These are phyloP conservation scores for Mrakiaceae sp. DNA, from an alignment of 1,284 basidiomycete genomes.

Conservation along the genomic window DNA sequence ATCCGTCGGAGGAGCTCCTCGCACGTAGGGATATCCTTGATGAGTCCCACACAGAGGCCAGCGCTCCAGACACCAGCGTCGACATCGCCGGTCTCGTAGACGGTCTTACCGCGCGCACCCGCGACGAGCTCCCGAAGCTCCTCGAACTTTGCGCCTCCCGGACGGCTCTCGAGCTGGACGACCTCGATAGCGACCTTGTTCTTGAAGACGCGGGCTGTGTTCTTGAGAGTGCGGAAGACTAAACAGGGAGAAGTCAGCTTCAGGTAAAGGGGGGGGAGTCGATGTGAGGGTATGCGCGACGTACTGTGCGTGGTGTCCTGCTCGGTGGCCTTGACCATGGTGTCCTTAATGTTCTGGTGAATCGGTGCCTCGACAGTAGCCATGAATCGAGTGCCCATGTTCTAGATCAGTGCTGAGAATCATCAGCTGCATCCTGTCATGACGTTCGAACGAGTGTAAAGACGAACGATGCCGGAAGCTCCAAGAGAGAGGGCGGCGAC, in stretches of 20 bases:
- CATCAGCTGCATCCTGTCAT: no score
- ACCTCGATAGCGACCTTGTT: constrained; percentile 65
- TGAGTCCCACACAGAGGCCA: constrained; percentile 67
- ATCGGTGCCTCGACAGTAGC: constrained; percentile 52
- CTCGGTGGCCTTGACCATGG: constrained; percentile 72
- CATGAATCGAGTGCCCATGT: constrained; percentile 52
- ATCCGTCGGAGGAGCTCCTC: constrained; percentile 58
- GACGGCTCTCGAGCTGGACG: constrained; percentile 62
- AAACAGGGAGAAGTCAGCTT: not conserved
- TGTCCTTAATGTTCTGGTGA: constrained; percentile 81
- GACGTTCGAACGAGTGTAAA: no score
- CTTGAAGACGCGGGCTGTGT: constrained; percentile 82
- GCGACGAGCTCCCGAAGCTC: constrained; percentile 73
- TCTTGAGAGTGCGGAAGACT: constrained; percentile 48
- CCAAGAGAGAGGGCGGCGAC: constrained; percentile 73
- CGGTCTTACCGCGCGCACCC: constrained; percentile 48
- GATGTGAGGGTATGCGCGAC: constrained; percentile 15
- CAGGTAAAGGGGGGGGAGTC: not conserved
- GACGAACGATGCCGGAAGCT: constrained; percentile 41
- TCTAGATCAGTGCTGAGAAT: constrained; percentile 26
- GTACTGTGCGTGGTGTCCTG: constrained; percentile 62
- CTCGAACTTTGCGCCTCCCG: constrained; percentile 77
- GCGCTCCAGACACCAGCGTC: constrained; percentile 80
- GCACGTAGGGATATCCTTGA: constrained; percentile 78
- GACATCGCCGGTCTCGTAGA: not conserved